These are phyloP conservation scores for Saturnispora quitensis DNA, from an alignment of 805 yeast genomes.

Conservation along the genomic window DNA sequence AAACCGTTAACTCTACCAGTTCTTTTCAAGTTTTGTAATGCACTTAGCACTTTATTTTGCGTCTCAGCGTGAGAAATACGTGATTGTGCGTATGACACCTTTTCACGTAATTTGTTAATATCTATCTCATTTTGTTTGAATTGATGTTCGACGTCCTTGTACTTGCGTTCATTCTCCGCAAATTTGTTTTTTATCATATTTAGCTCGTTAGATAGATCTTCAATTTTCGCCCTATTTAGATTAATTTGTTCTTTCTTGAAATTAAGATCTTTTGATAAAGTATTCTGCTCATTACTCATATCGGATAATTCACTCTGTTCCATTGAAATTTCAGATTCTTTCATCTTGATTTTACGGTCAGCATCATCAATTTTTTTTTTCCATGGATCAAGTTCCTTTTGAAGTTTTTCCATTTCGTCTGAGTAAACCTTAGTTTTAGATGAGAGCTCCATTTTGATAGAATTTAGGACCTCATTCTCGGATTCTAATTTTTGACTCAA, in stretches of 20 bases:
- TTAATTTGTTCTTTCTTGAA: conserved; percentile 28
- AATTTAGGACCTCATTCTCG: conserved; percentile 52
- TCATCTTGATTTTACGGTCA: conserved; percentile 55
- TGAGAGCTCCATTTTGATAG: conserved; percentile 55
- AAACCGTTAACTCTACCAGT: conserved; percentile 82
- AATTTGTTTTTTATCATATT: conserved; percentile 46
- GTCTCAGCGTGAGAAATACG: conserved; percentile 51
- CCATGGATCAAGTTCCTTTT: conserved; percentile 76
- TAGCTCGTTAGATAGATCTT: conserved; percentile 39
- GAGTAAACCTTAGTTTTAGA: conserved; percentile 66
- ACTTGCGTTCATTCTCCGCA: conserved; percentile 47
- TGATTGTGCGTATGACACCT: conserved; percentile 55
- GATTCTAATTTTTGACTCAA: conserved; percentile 36
- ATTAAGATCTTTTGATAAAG: conserved; percentile 25
- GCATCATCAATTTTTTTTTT: conserved; percentile 54
- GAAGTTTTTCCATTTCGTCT: conserved; percentile 52
- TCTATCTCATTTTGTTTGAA: conserved; percentile 47
- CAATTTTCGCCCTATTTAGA: conserved; percentile 38
- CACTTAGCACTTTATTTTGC: conserved; percentile 63
- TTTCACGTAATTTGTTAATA: conserved; percentile 47
- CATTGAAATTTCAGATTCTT: conserved; percentile 56
- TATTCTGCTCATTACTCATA: conserved; percentile 33
- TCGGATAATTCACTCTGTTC: conserved; percentile 38
- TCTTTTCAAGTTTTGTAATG: conserved; percentile 58
- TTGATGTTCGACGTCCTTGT: conserved; percentile 37